Evolutionary conservation across 2,329 filamentous ascomycete genomes (phyloP).

Genomic region (Botrytis byssoidea): DNA sequence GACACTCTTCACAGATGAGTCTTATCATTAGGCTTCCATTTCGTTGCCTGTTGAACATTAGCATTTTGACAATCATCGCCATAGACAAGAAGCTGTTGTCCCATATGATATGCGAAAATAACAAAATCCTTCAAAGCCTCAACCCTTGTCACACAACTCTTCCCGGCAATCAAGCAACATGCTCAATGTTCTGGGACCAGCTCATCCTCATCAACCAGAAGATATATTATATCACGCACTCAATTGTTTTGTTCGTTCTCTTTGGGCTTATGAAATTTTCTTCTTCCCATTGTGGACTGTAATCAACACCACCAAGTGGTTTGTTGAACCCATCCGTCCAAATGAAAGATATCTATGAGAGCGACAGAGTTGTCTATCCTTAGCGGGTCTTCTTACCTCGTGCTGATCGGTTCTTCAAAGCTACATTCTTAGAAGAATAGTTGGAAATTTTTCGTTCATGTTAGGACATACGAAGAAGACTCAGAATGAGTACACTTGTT

Average conservation of each 20-base stretch:
- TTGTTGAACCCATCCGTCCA: not conserved
- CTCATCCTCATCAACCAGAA: too few relatives aligned
- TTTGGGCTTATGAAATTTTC: not conserved
- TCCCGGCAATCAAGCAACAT: not conserved
- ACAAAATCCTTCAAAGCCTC: too few relatives aligned
- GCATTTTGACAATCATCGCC: not conserved
- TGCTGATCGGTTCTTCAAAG: not conserved
- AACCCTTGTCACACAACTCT: not conserved
- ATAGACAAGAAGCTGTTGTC: not conserved
- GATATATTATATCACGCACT: not conserved
- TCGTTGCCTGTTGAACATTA: too few relatives aligned
- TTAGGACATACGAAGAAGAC: not conserved
- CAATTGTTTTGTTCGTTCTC: rapidly evolving
- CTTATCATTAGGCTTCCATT: not conserved
- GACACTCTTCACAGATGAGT: too few relatives aligned
- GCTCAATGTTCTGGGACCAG: not conserved
- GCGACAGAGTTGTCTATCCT: not conserved
- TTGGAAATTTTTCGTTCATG: not conserved
- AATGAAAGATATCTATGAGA: not conserved
- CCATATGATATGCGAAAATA: too few relatives aligned
- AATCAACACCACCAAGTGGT: not conserved
- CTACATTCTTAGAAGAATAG: too few relatives aligned
- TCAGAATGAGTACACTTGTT: not conserved
- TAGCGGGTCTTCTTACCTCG: not conserved
- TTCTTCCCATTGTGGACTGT: not conserved